Base-by-base conservation (phyloP, 768 basidiomycete species). In the Pisolithus marmoratus region DNA sequence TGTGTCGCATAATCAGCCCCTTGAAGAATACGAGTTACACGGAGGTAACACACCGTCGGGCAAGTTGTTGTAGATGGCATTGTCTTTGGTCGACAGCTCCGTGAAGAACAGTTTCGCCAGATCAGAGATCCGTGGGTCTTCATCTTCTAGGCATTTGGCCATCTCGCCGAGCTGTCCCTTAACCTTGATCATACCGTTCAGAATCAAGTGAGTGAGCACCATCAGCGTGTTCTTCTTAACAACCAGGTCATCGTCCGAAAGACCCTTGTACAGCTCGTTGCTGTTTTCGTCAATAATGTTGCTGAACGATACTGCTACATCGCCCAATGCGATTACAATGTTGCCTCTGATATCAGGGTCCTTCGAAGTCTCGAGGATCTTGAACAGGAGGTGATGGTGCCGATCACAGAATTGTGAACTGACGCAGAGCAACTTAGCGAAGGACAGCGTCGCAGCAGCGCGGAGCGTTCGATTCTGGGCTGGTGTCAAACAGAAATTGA, bases 141-240 rank as follows among this genome's bases (percentile, higher is more conserved):
- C 76, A 67, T 98, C 95, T 71, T 97, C 94, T 7, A 98, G 71
- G 65, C 96, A 98, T 70, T 99, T 98, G n/a, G 95, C 96, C 95
- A 99, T 98, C 76, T 99, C 96, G 17, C 96, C 96, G 7, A 99
- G 76, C 65, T 99, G 95, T 2, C 96, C 96, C 71, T 99, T 98
- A 59, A 98, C 94, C 70, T 98, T 99, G 78, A 99, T 90, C 96
- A 98, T 97, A 2, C 95, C 95, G 61, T 97, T 97, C 55, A 99
- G 72, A 63, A 98, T 98, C 54, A 99, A 72, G 67, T 97, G 93
- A 11, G 94, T 95, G 51, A 98, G 76, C 27, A 98, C 96, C 95
- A 98, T 98, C 42, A 99, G 79, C 34, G 95, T 96, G 71, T 98
- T 98, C 78, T 98, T 98, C 83, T 98, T 99, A 57, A 99, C 95